phyloP scores from a whole-genome alignment of 495 filamentous ascomycete genomes.

The Darksidea phi region DNA sequence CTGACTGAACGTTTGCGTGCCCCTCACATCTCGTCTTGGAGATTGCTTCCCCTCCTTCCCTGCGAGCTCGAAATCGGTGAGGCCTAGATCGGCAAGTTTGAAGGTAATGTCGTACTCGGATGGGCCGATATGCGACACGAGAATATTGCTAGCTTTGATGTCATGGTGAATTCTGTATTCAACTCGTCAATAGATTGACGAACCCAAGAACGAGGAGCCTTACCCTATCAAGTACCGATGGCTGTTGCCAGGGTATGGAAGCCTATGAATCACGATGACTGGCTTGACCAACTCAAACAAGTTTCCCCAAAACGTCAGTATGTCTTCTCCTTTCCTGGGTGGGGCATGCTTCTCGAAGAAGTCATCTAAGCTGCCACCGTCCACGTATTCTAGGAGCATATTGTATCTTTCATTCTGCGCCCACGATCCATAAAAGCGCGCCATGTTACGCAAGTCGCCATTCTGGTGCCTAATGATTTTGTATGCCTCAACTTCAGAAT shows the following conservation, averaged over 20 bases:
- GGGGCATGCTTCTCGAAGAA: slow-evolving; percentile 41
- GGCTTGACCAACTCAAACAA: slow-evolving; percentile 45
- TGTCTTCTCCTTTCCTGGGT: slow-evolving; percentile 41
- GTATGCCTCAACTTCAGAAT: slow-evolving; percentile 37
- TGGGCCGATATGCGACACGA: not conserved
- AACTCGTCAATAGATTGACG: too few relatives aligned
- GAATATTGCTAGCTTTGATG: slow-evolving; percentile 31
- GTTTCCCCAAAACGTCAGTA: slow-evolving; percentile 47
- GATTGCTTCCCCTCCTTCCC: not conserved
- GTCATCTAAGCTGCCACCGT: slow-evolving; percentile 46
- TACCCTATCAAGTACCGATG: slow-evolving; percentile 8
- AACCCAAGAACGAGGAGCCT: not conserved
- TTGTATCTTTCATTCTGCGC: slow-evolving; percentile 43
- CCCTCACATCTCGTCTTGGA: slow-evolving; percentile 13
- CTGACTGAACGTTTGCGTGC: slow-evolving; percentile 22
- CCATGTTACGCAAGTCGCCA: slow-evolving; percentile 34
- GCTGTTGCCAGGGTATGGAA: not conserved
- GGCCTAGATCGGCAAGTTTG: slow-evolving; percentile 28
- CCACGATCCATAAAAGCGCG: slow-evolving; percentile 49
- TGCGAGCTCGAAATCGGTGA: slow-evolving; percentile 15
- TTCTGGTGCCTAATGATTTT: slow-evolving; percentile 32
- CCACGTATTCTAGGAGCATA: slow-evolving; percentile 51
- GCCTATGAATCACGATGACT: slow-evolving; percentile 44
- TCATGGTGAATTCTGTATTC: slow-evolving; percentile 31
- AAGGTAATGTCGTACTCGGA: slow-evolving; percentile 20